Evolutionary conservation across 2,329 filamentous ascomycete genomes (phyloP).

Genomic region (Penicillium verrucosum): DNA sequence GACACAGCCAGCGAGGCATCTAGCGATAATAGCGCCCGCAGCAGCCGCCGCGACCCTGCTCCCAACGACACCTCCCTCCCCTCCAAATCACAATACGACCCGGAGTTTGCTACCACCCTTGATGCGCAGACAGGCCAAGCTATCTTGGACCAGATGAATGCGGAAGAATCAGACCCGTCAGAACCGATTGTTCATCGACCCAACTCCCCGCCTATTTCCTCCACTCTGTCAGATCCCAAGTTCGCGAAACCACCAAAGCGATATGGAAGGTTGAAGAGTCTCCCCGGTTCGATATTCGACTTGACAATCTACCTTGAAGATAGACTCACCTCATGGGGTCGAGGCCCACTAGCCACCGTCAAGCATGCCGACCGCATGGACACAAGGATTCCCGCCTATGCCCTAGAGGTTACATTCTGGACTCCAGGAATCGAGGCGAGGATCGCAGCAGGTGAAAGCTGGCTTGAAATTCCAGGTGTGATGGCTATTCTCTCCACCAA

Average conservation of each 20-base stretch:
- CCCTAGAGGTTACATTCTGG: constrained; percentile 74
- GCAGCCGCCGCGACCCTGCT: constrained; percentile 3
- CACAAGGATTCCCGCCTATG: constrained; percentile 73
- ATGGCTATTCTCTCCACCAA: constrained; percentile 76
- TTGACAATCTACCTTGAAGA: constrained; percentile 65
- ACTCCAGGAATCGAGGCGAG: constrained; percentile 63
- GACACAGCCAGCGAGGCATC: constrained; percentile 39
- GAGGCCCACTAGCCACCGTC: constrained; percentile 65
- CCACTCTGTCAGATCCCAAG: constrained; percentile 6
- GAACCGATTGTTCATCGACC: constrained; percentile 21
- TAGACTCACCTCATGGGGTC: constrained; percentile 73
- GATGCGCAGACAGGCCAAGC: constrained; percentile 43
- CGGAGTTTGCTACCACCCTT: constrained; percentile 42
- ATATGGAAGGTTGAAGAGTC: constrained; percentile 65
- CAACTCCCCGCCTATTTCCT: constrained; percentile 6
- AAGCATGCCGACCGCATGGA: constrained; percentile 63
- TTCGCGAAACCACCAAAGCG: constrained; percentile 39
- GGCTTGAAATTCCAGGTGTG: constrained; percentile 52
- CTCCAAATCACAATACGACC: constrained; percentile 24
- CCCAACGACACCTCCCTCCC: not conserved
- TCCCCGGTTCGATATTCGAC: constrained; percentile 61
- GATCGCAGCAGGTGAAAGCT: constrained; percentile 56
- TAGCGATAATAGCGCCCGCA: constrained; percentile 19
- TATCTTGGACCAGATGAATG: constrained; percentile 24
- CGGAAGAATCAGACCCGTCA: constrained; percentile 17